Conservation (phyloP, 768 basidiomycete genomes). For the Phanerochaete carnosa region DNA sequence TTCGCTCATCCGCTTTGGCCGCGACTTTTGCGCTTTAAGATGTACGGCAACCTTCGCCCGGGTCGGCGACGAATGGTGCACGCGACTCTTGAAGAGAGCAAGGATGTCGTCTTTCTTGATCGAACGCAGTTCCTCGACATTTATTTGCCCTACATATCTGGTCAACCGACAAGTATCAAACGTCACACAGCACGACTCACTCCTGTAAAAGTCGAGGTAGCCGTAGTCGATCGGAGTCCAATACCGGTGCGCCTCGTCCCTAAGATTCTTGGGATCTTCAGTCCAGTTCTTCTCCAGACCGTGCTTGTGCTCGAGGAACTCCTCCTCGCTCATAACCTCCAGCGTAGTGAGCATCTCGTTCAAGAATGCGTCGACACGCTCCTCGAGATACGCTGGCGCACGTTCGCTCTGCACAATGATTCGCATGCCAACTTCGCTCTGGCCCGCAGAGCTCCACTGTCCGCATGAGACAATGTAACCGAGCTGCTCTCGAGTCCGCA, state of each 20-base stretch:
- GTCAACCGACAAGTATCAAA: background rate
- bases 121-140: slow-evolving; percentile 59
- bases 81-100: slow-evolving; percentile 60
- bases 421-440: slow-evolving; percentile 70
- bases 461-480: slow-evolving; percentile 84
- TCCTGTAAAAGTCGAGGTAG: slow-evolving; percentile 81
- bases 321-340: slow-evolving; percentile 62
- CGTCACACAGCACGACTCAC: slow-evolving; percentile 42
- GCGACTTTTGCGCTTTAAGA: slow-evolving; percentile 66
- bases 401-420: slow-evolving; percentile 90
- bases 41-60: slow-evolving; percentile 87
- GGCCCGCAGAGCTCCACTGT: slow-evolving; percentile 52
- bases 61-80: slow-evolving; percentile 64
- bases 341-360: slow-evolving; percentile 66
- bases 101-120: slow-evolving; percentile 77
- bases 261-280: slow-evolving; percentile 86
- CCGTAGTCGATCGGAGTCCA: slow-evolving; percentile 72
- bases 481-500: slow-evolving; percentile 93
- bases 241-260: slow-evolving; percentile 72
- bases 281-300: slow-evolving; percentile 78
- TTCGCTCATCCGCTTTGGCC: slow-evolving; percentile 56
- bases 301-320: slow-evolving; percentile 75
- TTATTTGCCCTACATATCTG: slow-evolving; percentile 54
- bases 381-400: slow-evolving; percentile 74
- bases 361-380: slow-evolving; percentile 86